Base-by-base conservation (phyloP, 768 basidiomycete genomes). In the Boletus speciosus region DNA sequence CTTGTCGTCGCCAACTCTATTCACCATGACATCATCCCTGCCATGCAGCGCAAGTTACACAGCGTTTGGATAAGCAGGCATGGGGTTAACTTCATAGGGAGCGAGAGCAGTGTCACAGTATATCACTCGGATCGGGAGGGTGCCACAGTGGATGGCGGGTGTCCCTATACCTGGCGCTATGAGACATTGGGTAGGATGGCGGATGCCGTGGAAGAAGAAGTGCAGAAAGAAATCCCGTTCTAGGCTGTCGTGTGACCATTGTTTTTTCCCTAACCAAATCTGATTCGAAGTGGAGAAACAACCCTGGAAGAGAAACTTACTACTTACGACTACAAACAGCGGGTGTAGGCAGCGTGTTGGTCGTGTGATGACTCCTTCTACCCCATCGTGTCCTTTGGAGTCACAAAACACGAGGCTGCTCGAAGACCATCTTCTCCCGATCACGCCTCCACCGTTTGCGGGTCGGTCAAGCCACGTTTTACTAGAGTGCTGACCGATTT, bases 1-100 rank as follows among this genome's bases (percentile, higher is more conserved):
- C 73, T 90, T 29, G 75, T 82, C 45, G 85, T 86, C 6, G 88
- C 89, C 16, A 82, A 84, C 61, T 87, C 85, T 56, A 63, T 88
- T 55, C 69, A 65, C 21, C 86, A 89, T 57, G 89, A 90, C 62
- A 80, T 86, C 57, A 74, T 75, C 23, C 83, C 89, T 1, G 84
- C 86, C 37, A 78, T 72, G 56, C 66, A 72, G 62, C 70, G 81
- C n/a, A 81, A 81, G 0, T 63, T 90, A 25, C 69, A 60, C 27
- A 83, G 81, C 34, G 81, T 83, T 31, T 90, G 84, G 82, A 88
- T 91, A 60, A 80, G 84, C 49, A 76, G 84, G 43, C 23, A 62
- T 25, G 59, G 59, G 31, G 59, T 47, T 8, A 68, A 59, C 35
- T n/a, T 49, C 4, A 66, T 68, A 10, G 69, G 67, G 25, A 57